A percentile compares a stretch with the other conserved stretches of the same genome.
phyloP scores from a whole-genome alignment of 2,329 filamentous ascomycete species.

The Botryotinia globosa region DNA sequence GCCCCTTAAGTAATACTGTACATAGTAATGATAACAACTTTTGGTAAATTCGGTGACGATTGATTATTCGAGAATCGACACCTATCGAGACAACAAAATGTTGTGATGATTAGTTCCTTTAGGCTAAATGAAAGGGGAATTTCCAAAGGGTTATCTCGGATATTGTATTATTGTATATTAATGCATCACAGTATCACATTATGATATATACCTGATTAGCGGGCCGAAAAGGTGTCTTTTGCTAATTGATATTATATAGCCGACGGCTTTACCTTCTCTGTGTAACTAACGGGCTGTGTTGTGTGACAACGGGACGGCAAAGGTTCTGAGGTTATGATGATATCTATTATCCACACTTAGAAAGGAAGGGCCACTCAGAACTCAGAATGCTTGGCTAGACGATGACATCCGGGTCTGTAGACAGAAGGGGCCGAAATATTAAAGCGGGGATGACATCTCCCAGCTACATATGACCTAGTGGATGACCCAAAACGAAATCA shows the following conservation, averaged over 20 bases:
- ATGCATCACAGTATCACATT: background rate
- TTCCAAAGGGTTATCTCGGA: background rate
- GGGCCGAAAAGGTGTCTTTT: background rate
- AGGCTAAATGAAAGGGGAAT: slow-evolving; percentile 10
- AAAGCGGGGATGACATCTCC: background rate
- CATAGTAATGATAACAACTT: background rate
- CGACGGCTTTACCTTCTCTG: background rate
- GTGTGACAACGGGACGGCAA: background rate
- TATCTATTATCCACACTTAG: background rate
- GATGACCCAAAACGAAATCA: background rate
- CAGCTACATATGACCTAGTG: background rate
- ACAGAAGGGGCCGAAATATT: background rate
- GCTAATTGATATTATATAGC: background rate
- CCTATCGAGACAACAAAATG: background rate
- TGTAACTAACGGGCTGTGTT: background rate
- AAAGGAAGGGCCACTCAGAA: background rate
- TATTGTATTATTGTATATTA: background rate
- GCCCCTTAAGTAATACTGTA: background rate
- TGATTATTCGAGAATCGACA: background rate
- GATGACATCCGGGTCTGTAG: background rate
- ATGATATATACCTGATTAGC: background rate
- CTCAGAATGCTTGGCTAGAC: background rate
- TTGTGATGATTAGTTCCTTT: background rate
- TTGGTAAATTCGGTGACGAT: background rate
- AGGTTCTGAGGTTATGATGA: background rate